These are phyloP conservation scores for Echinochloa phyllopogon DNA, from an alignment of 176 grass and related monocot genomes.

Conservation along the genomic window DNA sequence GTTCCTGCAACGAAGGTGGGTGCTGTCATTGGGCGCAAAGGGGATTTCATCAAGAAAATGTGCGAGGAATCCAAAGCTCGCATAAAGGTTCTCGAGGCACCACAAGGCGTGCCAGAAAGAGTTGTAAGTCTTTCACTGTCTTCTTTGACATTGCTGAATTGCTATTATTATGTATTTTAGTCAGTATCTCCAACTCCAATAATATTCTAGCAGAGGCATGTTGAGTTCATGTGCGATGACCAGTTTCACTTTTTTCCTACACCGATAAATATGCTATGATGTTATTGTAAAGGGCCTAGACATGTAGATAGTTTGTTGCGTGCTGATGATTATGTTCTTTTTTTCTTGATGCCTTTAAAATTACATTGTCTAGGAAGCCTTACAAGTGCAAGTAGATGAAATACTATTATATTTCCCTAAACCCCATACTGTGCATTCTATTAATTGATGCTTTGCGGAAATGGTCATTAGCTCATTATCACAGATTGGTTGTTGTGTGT, in stretches of 20 bases:
- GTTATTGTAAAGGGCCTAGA: background rate
- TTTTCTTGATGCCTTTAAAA: background rate
- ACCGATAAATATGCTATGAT: background rate
- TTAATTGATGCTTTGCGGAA: background rate
- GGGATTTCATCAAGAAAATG: constrained; percentile 94
- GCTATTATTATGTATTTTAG: background rate
- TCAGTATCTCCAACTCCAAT: background rate
- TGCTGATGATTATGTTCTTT: background rate
- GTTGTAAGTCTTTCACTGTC: constrained; percentile 58
- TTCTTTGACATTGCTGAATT: constrained; percentile 5
- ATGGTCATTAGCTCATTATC: background rate
- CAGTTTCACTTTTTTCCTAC: background rate
- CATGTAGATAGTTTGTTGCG: background rate
- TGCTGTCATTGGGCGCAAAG: constrained; percentile 91
- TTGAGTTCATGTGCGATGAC: constrained; percentile 7
- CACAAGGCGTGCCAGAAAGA: constrained; percentile 85
- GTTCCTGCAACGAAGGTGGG: constrained; percentile 86
- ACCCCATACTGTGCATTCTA: background rate
- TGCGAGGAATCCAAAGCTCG: constrained; percentile 93
- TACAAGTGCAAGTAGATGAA: background rate
- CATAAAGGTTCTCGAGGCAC: constrained; percentile 92
- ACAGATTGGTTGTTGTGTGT: background rate
- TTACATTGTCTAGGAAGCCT: background rate
- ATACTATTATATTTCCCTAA: background rate
- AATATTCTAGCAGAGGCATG: background rate